Evolutionary conservation across 2,329 filamentous ascomycete genomes (phyloP), one percentile per base, ranked within the genome.

Genomic region (Graphilbum fragrans): DNA sequence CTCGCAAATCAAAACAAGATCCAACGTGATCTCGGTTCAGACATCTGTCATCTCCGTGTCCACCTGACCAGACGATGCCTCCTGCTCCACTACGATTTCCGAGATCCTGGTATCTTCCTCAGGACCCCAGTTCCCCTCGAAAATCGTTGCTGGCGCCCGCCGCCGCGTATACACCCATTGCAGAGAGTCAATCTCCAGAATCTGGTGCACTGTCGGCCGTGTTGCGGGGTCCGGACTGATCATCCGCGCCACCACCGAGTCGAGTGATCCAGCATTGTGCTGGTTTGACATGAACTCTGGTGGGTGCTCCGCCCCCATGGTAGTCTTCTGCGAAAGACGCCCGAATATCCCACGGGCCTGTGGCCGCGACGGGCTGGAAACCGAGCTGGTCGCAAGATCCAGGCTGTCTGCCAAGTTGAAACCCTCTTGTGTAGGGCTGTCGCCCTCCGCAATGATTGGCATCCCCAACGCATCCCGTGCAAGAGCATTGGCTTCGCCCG

Each of bases 111-210:
- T 55, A 38, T 23, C 8, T 38, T 73, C 69, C n/a, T 66, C 80
- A 25, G 90, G 90, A 4, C 92, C 92, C 83, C 88, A 98, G 57
- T 86, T 92, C 47, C 92, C 92, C 63, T 98, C 92, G 52, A 84
- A 98, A 41, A 98, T 80, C 0, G 87, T 95, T n/a, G 92, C 92
- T 35, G 87, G 85, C 11, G 87, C 85, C 42, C 82, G 79, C 42
- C 87, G 79, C 47, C 87, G 79, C 39, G 69, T 65, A 41, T 79
- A 74, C 25, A 93, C 82, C 84, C 92, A 98, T 46, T 72, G 73
- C 40, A 94, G 72, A 20, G 86, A 86, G 38, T 80, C 77, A 1
- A 80, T 73, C 36, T 73, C 64, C 37, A 94, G 72, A 11, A 98
- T 64, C 48, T 93, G 74, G 40, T 82, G 71, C 20, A 86, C 74